phyloP scores from a whole-genome alignment of 2,329 filamentous ascomycete genomes.

The Tolypocladium ovalisporum region DNA sequence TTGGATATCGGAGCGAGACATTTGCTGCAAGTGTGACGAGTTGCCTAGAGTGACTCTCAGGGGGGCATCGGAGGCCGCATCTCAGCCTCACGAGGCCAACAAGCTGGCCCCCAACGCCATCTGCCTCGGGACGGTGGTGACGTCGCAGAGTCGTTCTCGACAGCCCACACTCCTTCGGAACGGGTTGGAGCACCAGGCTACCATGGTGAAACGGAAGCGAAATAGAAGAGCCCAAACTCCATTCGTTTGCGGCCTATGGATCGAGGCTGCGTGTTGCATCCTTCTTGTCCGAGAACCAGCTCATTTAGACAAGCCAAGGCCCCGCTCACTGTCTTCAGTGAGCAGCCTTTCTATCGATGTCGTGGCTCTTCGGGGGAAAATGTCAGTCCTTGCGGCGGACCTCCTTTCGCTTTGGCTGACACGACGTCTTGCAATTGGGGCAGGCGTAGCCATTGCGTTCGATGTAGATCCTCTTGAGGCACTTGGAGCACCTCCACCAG shows the following conservation, averaged over 20 bases:
- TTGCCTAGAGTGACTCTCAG: background rate
- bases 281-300: background rate
- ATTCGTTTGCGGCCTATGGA: background rate
- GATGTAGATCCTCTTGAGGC: conserved; percentile 34
- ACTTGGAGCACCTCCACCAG: conserved; percentile 47
- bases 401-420: conserved; percentile 32
- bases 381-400: conserved; percentile 15
- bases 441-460: conserved; percentile 32
- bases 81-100: background rate
- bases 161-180: background rate
- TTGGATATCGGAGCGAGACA: background rate
- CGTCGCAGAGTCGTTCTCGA: background rate
- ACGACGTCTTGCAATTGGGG: conserved; percentile 31
- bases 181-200: background rate
- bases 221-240: background rate
- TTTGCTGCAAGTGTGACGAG: background rate
- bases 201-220: background rate
- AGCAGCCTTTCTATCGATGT: background rate
- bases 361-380: background rate
- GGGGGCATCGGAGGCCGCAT: background rate
- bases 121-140: background rate
- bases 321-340: background rate
- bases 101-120: background rate
- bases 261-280: background rate
- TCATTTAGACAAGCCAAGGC: background rate